phyloP scores from a whole-genome alignment of 441 rosid species.

The Erodium trifolium region DNA sequence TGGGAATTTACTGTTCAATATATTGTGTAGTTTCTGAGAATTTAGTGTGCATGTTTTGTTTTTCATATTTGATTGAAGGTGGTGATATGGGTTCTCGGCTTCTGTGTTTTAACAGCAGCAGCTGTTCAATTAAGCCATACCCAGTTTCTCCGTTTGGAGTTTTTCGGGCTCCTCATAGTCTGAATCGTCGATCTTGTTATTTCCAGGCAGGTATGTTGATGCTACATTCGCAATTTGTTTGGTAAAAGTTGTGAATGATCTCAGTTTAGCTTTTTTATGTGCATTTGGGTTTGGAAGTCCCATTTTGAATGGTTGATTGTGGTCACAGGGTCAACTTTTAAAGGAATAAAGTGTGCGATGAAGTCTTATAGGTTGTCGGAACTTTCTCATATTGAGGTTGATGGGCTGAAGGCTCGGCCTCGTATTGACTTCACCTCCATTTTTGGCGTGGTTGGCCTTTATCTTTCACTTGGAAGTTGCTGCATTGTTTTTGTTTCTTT shows the following conservation, averaged over 20 bases:
- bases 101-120: conserved; percentile 26
- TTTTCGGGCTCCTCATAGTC: neutral
- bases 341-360: conserved; percentile 48
- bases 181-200: conserved; percentile 9
- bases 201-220: conserved; percentile 21
- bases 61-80: conserved; percentile 28
- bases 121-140: conserved; percentile 20
- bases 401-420: conserved; percentile 72
- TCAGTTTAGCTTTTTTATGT: neutral
- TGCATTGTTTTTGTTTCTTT: neutral
- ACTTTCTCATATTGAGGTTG: conserved; percentile 45
- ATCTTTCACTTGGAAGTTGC: neutral
- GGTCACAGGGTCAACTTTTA: conserved; percentile 23
- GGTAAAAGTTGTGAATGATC: conserved; percentile 3
- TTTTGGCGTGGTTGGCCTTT: conserved; percentile 40
- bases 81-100: conserved; percentile 41
- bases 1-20: neutral
- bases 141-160: conserved; percentile 16
- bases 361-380: conserved; percentile 69
- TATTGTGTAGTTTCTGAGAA: conserved; percentile 1
- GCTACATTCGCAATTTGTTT: neutral
- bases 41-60: neutral
- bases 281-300: neutral
- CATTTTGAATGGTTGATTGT: neutral
- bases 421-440: conserved; percentile 79